Evolutionary conservation across 352 stramenopile species (phyloP).

Genomic region (Aphanomyces cochlioides): DNA sequence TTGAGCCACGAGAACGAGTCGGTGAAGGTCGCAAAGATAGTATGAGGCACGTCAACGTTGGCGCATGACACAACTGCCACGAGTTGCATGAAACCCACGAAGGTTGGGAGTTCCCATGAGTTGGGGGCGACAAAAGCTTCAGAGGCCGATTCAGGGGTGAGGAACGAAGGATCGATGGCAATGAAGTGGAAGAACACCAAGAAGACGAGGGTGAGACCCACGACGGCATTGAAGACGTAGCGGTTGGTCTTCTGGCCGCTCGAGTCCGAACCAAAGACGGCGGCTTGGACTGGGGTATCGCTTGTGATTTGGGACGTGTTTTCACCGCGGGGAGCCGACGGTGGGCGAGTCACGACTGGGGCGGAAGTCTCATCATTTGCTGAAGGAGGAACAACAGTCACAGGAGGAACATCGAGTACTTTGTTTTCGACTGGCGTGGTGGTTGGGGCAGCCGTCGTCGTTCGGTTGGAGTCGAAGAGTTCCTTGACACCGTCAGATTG

Average conservation of each 20-base stretch:
- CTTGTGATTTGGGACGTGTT: no score
- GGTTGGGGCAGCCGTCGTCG: no score
- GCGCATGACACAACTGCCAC: slow-evolving; percentile 60
- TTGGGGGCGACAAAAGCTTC: slow-evolving; percentile 44
- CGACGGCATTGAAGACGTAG: slow-evolving; percentile 15
- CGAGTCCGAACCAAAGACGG: slow-evolving; percentile 1
- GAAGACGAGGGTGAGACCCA: slow-evolving; percentile 22
- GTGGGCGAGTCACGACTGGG: no score
- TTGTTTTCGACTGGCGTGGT: no score
- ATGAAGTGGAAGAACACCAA: slow-evolving; percentile 26
- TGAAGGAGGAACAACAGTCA: no score
- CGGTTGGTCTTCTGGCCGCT: slow-evolving; percentile 5
- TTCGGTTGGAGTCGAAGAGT: no score
- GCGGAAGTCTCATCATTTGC: no score
- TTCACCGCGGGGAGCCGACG: no score
- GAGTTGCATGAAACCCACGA: slow-evolving; percentile 65
- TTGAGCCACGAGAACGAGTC: slow-evolving; percentile 71
- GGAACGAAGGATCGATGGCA: slow-evolving; percentile 12
- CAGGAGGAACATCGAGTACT: no score
- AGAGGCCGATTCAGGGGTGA: background rate
- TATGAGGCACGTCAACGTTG: slow-evolving; percentile 46
- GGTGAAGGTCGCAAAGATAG: slow-evolving; percentile 60
- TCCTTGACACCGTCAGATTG: background rate
- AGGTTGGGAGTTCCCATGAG: slow-evolving; percentile 72
- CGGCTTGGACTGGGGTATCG: no score